Evolutionary conservation across 73 alveolate species (phyloP).

Genomic region (Symbiodinium natans): DNA sequence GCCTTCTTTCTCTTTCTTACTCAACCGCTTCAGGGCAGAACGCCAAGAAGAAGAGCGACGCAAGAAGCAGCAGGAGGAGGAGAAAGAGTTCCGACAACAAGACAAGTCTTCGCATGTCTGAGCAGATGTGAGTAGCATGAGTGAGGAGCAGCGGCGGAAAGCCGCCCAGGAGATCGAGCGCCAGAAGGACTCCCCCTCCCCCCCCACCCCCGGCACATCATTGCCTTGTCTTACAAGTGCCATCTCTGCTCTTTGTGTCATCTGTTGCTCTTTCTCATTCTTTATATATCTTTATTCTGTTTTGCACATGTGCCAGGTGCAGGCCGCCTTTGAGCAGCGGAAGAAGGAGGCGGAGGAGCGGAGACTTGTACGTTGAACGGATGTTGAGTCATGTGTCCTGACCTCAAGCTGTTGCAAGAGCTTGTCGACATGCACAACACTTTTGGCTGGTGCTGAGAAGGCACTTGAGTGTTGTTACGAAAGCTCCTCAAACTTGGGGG

Average conservation of each 20-base stretch:
- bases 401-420: no score
- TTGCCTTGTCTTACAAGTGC: background rate
- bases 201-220: no score
- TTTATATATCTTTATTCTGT: no score
- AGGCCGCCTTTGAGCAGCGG: constrained; percentile 79
- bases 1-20: background rate
- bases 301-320: constrained; percentile 19
- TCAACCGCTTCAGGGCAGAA: constrained; percentile 23
- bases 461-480: no score
- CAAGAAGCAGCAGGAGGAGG: constrained; percentile 67
- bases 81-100: background rate
- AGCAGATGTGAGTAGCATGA: background rate
- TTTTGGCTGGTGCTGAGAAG: no score
- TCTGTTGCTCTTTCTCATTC: background rate
- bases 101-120: no score
- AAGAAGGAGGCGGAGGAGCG: constrained; percentile 86
- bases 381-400: no score
- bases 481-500: no score
- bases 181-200: constrained; percentile 70
- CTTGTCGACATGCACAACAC: no score
- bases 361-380: no score
- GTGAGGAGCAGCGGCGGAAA: constrained; percentile 70
- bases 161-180: constrained; percentile 79
- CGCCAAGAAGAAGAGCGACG: constrained; percentile 82
- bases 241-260: background rate